Evolutionary conservation across 345 rosid species (phyloP), one percentile per base, ranked within the genome.

Genomic region (Syzygium oleosum): DNA sequence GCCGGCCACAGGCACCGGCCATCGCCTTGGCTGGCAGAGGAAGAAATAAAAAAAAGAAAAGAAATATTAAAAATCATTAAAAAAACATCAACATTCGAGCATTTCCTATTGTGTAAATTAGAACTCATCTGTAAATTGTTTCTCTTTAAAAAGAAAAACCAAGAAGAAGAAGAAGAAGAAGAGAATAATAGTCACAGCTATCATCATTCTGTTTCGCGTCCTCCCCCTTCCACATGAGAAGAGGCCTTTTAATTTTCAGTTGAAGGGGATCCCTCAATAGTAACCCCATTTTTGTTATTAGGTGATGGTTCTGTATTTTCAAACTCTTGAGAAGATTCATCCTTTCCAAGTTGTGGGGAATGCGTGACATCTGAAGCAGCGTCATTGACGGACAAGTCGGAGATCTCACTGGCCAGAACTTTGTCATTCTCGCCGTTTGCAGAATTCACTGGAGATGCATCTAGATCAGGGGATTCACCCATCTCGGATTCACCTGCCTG

Each of bases 401-500:
- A 88, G 52, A 90, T 83, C n/a, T 91, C 94, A 77, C 89, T 85
- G 11, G 88, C 85, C 85, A 87, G 84, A 59, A 87, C 87, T 84
- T 86, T 85, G 59, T 90, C 91, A 21, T 89, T 87, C 58, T 87
- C 85, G 6, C 89, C 86, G 5, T 91, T 92, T 41, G 6, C 61
- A 8, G 89, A 88, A 31, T 88, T 80, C 16, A 9, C 87, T 6
- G 92, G 79, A 5, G 91, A 88, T 29, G 90, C 88, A 85, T 87
- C 83, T 73, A 38, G 83, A 34, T 73, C 83, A 38, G 25, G 21
- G 43, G 86, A 85, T 85, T 85, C 88, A 41, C 84, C 87, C 14
- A 90, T 58, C 19, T 93, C 94, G 19, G 92, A 85, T 84, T 91
- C 94, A 23, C 54, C 90, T 84, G 88, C 90, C 87, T 90, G 93